These are phyloP conservation scores for Zopfia rhizophila DNA, from an alignment of 2,329 filamentous ascomycete species.

Conservation along the genomic window DNA sequence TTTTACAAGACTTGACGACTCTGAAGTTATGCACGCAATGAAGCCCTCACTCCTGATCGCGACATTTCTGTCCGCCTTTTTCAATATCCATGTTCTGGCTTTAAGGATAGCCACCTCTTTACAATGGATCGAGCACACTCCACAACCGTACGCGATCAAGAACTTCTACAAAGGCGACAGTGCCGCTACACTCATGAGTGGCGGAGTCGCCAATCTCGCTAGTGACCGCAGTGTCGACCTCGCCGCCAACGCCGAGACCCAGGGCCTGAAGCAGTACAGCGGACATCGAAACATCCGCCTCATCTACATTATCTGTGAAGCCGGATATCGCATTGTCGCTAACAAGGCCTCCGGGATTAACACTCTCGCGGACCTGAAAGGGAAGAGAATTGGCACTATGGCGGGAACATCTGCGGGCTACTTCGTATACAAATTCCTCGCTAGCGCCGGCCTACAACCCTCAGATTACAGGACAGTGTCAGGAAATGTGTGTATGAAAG, in stretches of 20 bases:
- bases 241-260: conserved; percentile 42
- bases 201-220: conserved; percentile 34
- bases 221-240: conserved; percentile 34
- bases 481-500: conserved; percentile 33
- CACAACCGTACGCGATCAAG: conserved; percentile 36
- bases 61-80: no score
- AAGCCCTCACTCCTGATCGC: no score
- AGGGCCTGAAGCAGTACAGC: conserved; percentile 36
- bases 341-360: conserved; percentile 27
- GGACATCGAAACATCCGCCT: conserved; percentile 36
- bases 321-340: conserved; percentile 38
- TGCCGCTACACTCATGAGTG: conserved; percentile 18
- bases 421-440: conserved; percentile 34
- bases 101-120: conserved; percentile 33
- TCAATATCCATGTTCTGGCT: no score
- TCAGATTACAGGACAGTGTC: conserved; percentile 27
- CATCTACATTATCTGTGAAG: conserved; percentile 42
- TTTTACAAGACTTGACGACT: no score
- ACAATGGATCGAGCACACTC: conserved; percentile 39
- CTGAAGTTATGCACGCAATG: no score
- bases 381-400: conserved; percentile 37
- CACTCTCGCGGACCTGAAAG: conserved; percentile 32
- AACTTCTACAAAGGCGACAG: conserved; percentile 34
- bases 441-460: conserved; percentile 27
- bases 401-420: conserved; percentile 23